Percentiles rank a stretch among this genome's conserved stretches.
These are phyloP conservation scores for Triticum turgidum DNA, from an alignment of 176 grass and related monocot species.

Conservation along the genomic window DNA sequence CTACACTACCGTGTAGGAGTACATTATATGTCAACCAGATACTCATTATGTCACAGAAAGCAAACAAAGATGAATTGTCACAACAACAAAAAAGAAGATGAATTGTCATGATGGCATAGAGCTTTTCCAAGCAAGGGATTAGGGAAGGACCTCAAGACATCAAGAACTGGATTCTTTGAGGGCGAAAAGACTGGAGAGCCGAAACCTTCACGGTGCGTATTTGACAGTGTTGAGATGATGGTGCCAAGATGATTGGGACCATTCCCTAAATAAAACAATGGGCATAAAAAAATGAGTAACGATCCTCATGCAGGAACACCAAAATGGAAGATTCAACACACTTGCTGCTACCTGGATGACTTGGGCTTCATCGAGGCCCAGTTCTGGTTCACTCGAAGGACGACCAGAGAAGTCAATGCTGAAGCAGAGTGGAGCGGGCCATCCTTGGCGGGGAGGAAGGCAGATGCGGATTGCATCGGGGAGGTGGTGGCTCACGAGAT, in stretches of 20 bases:
- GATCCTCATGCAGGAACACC: neutral
- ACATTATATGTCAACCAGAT: neutral
- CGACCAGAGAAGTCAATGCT: too few species aligned
- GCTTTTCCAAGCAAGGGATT: neutral
- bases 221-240: too few species aligned
- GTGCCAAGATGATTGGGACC: too few species aligned
- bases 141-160: neutral
- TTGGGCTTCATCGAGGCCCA: neutral
- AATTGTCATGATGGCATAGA: neutral
- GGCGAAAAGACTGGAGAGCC: neutral
- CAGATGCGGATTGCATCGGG: neutral
- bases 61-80: neutral
- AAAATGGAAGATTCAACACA: neutral
- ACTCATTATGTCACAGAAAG: too few species aligned
- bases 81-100: neutral
- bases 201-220: neutral
- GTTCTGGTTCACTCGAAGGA: too few species aligned
- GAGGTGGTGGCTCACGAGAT: neutral
- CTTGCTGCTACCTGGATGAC: neutral
- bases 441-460: neutral
- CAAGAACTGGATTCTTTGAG: neutral
- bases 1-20: too few species aligned
- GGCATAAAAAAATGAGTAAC: neutral
- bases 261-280: too few species aligned
- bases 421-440: neutral